Evolutionary conservation across 352 stramenopile genomes (phyloP), one percentile per base, ranked within the genome.

Genomic region (Phytophthora podocarpi): DNA sequence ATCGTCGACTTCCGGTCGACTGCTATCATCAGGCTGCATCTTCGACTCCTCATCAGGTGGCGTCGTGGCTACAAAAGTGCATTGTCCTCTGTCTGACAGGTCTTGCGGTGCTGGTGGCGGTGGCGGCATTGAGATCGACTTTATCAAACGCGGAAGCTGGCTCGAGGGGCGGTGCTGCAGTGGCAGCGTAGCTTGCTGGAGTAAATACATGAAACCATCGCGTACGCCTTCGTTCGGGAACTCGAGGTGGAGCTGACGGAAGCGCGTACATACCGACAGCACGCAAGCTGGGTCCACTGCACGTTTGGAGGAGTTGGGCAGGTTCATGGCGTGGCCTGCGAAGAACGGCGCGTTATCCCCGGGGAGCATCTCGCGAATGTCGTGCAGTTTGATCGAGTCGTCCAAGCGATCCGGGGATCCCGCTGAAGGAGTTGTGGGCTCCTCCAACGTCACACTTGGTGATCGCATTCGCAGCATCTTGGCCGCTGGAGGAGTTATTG

Each of bases 161-260:
- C 15, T 41, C 21, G 60, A 24, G 1, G 11, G 12, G 5, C 30
- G 35, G 20, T 73, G 56, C 11, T 76, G 62, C 7, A 90, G 65
- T 30, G 80, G 82, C 23, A 90, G 50, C 1, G 78, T 85, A 15
- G 77, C 67, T 70, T 92, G 82, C 41, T 91, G 68, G 1, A 93
- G 64, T 63, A 91, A 60, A 59, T 76, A 91, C 41, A 74, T 66
- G 27, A 93, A 91, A 34, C 78, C 81, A 69, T 93, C 73, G 27
- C 84, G 81, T 9, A 74, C 56, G 11, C 89, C 80, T 66, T 87
- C 66, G 49, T 85, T 84, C 4, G 80, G 42, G 39, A 93, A 88
- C 57, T 89, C 82, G 9, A 93, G 56, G 36, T 93, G 84, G 16
- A 93, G 70, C 18, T 90, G 77, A 20, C 83, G 80, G 47, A 80